Percentiles rank a stretch among this genome's conserved stretches.
Conservation (phyloP, 352 stramenopile genomes). For the Pythium inflatum region DNA sequence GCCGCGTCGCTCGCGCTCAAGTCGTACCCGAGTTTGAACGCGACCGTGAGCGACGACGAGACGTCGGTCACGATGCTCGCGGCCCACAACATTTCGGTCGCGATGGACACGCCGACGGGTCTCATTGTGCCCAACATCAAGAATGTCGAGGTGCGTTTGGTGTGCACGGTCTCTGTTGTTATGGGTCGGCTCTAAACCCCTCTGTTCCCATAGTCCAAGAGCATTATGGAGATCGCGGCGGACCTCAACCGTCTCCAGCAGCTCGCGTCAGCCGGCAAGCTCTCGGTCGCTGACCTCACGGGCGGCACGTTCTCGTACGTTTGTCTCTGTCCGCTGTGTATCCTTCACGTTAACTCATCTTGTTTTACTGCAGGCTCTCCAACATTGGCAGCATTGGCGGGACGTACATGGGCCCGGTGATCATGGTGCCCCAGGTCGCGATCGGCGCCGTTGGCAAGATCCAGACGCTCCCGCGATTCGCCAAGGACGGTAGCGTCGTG, state of each 20-base stretch:
- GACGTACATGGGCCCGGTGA: conserved; percentile 97
- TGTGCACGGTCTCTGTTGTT: neutral
- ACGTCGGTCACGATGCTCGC: conserved; percentile 88
- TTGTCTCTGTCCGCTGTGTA: neutral
- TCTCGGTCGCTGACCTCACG: conserved; percentile 85
- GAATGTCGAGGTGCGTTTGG: conserved; percentile 77
- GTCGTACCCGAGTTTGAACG: conserved; percentile 95
- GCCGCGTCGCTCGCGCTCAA: conserved; percentile 93
- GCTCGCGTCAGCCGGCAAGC: conserved; percentile 78
- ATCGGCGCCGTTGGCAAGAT: conserved; percentile 98
- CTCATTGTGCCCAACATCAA: conserved; percentile 97
- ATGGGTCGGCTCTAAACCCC: too few relatives aligned
- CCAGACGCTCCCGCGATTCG: conserved; percentile 95
- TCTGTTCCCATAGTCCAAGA: conserved; percentile 54
- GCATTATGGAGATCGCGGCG: conserved; percentile 80
- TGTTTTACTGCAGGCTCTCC: conserved; percentile 59
- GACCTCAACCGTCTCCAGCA: conserved; percentile 90
- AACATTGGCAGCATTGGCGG: conserved; percentile 97
- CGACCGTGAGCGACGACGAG: conserved; percentile 84
- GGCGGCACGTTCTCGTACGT: conserved; percentile 91
- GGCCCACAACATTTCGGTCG: conserved; percentile 97
- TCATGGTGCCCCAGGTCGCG: conserved; percentile 95
- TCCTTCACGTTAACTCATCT: neutral
- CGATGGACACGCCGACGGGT: conserved; percentile 96
- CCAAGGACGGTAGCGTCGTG: conserved; percentile 80